A percentile compares a stretch with the other conserved stretches of the same genome.
Evolutionary conservation across 768 basidiomycete genomes (phyloP).

Genomic region (Tephrocybe sp.): DNA sequence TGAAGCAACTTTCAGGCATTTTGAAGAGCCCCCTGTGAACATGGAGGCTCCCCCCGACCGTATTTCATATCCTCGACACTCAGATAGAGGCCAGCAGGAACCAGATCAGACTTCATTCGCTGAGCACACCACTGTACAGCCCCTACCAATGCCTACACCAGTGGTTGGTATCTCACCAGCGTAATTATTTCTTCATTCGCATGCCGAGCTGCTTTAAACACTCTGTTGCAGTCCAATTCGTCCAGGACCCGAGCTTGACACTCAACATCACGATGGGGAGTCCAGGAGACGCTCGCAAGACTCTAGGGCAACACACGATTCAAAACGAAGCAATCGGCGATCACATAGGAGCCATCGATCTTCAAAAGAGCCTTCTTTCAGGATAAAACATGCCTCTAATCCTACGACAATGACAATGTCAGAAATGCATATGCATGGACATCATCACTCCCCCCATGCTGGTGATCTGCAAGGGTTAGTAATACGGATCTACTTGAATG

Average conservation of each 20-base stretch:
- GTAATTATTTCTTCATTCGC: too few relatives aligned
- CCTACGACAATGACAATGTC: not conserved
- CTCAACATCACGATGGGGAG: not conserved
- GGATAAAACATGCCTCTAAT: not conserved
- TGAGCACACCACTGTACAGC: too few relatives aligned
- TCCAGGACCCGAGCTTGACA: too few relatives aligned
- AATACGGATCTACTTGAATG: too few relatives aligned
- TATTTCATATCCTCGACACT: not conserved
- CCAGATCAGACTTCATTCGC: too few relatives aligned
- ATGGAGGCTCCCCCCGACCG: not conserved
- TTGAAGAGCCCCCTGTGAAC: not conserved
- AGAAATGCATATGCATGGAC: not conserved
- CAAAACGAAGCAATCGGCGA: not conserved
- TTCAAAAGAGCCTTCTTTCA: slow-evolving; percentile 1
- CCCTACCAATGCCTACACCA: too few relatives aligned
- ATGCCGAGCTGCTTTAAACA: too few relatives aligned
- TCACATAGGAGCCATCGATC: slow-evolving; percentile 5
- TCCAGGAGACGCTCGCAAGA: not conserved
- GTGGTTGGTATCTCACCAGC: too few relatives aligned
- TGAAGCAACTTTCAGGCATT: not conserved
- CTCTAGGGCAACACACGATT: too few relatives aligned
- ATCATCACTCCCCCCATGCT: not conserved
- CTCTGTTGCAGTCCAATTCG: too few relatives aligned
- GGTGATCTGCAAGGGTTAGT: slow-evolving; percentile 12
- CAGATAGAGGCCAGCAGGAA: not conserved